Evolutionary conservation across 2,329 filamentous ascomycete genomes (phyloP).

Genomic region (Corinectria fuckeliana): DNA sequence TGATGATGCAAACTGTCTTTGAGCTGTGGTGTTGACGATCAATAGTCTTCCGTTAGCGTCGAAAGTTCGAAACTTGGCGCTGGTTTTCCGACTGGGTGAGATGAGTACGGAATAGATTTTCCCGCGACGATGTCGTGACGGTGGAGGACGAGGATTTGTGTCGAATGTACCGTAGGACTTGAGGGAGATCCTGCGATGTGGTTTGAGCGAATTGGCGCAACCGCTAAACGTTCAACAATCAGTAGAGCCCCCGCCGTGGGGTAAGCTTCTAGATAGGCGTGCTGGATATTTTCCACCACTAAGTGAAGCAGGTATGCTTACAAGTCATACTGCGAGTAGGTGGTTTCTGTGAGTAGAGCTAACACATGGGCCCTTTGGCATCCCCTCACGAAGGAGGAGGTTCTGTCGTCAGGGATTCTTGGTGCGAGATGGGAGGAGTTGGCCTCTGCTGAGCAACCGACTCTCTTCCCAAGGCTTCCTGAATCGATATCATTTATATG

Average conservation of each 20-base stretch:
- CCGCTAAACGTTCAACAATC: neutral
- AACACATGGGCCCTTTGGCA: neutral
- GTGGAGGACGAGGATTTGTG: neutral
- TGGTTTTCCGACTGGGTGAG: neutral
- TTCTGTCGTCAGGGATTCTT: neutral
- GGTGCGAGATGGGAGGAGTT: neutral
- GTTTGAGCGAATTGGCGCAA: neutral
- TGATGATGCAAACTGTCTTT: neutral
- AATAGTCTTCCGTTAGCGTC: neutral
- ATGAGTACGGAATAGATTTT: neutral
- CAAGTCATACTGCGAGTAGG: neutral
- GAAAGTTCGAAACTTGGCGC: too few relatives aligned
- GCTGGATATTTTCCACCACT: neutral
- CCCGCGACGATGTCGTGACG: neutral
- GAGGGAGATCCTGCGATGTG: neutral
- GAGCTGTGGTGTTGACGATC: neutral
- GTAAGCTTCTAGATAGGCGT: neutral
- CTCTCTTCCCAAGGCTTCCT: too few relatives aligned
- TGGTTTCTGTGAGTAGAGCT: neutral
- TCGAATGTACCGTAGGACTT: neutral
- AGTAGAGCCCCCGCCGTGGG: neutral
- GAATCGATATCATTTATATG: too few relatives aligned
- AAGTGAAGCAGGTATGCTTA: neutral
- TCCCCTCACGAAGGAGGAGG: neutral
- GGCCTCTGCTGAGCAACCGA: neutral